Base-by-base conservation (phyloP, 2,329 filamentous ascomycete genomes). In the Seiridium unicorne region DNA sequence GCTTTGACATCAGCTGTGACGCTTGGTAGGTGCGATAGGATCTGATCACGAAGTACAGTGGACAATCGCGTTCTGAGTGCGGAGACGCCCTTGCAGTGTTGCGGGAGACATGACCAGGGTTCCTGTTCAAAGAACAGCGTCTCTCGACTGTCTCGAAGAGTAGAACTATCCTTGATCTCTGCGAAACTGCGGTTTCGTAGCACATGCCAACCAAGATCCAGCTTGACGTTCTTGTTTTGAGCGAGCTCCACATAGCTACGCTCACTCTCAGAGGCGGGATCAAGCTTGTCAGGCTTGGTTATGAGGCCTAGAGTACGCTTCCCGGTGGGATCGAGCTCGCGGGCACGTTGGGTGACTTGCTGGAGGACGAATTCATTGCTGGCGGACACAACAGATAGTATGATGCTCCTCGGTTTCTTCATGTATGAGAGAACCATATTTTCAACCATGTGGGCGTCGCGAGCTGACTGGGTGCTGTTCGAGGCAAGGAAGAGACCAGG, bases 351-450 rank as follows among this genome's bases (percentile, higher is more conserved):
- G 0, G 84, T 72, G 5, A 90, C 80, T 11, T 77, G 73, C 65
- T 90, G 86, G 35, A 84, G 80, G 9, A 82, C 81, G 64, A 80
- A 80, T 48, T 89, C 82, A 40, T 77, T 79, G 44, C 80, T 81
- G 1, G 83, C 83, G 0, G 79, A 81, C 0, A 87, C 76, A 0
- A 86, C 80, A 1, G 84, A 81, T 0, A 89, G 73, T 2, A 88
- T 84, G 60, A 89, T 85, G 65, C 79, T 88, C 2, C 83, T 73
- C 0, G 74, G 72, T 10, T 81, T 76, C 18, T 69, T 66, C 74
- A 90, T 85, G 69, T 90, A 90, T 0, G 69, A 70, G 1, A 77
- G 64, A 0, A 85, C 80, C 36, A 87, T 70, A 0, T 74, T 63
- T 10, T 73, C 61, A 10, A 87, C 79, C 3, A 79, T 62, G 3